Evolutionary conservation across 306 rosid genomes (phyloP).

Genomic region (Lablab purpureus): DNA sequence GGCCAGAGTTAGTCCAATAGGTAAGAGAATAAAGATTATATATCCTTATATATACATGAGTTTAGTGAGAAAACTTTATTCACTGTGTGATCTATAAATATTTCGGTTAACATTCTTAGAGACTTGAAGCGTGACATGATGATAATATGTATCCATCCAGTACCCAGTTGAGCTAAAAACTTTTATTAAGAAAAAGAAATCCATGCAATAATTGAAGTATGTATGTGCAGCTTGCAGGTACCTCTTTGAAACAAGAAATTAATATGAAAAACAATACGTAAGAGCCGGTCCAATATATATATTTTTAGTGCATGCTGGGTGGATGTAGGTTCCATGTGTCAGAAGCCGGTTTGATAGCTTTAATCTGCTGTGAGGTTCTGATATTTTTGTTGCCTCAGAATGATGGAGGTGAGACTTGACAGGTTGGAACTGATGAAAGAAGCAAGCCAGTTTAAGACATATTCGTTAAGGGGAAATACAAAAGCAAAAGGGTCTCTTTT

Average conservation of each 20-base stretch:
- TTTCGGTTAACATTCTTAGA: not conserved
- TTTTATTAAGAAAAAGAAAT: not conserved
- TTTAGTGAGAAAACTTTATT: not conserved
- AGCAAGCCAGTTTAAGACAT: slow-evolving; percentile 44
- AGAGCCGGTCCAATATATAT: slow-evolving; percentile 51
- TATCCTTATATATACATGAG: not conserved
- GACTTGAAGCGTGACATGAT: not conserved
- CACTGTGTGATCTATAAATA: not conserved
- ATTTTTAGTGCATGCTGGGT: slow-evolving; percentile 23
- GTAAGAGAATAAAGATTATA: not conserved
- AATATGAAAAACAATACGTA: not conserved
- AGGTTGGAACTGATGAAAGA: slow-evolving; percentile 54
- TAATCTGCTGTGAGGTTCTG: slow-evolving; percentile 22
- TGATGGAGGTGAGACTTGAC: slow-evolving; percentile 48
- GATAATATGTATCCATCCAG: not conserved
- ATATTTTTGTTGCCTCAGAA: slow-evolving; percentile 36
- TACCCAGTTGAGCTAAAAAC: not conserved
- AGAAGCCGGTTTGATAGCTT: slow-evolving; percentile 49
- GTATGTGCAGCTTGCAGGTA: slow-evolving; percentile 21
- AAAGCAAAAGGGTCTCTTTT: slow-evolving; percentile 38
- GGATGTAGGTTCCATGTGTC: slow-evolving; percentile 51
- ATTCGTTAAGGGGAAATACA: slow-evolving; percentile 40
- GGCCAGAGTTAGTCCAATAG: not conserved
- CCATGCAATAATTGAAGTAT: slow-evolving; percentile 39
- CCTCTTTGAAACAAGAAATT: not conserved